Base-by-base conservation (phyloP, 768 basidiomycete species). In the Guyanaporus albipodus region DNA sequence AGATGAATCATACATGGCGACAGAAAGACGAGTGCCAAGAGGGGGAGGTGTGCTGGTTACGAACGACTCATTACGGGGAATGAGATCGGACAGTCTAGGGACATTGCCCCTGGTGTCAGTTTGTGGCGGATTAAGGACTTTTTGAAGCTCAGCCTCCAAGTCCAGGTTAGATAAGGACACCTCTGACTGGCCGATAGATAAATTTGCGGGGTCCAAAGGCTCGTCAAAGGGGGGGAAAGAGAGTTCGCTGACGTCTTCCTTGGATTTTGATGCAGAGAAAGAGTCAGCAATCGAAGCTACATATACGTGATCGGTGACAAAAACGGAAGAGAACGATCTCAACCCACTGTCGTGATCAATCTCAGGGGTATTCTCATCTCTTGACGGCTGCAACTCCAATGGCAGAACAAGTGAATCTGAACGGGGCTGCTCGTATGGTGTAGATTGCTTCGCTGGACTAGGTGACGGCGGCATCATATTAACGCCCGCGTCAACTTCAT, bases 401-500 rank as follows among this genome's bases (percentile, higher is more conserved):
- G 60, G 61, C 0, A 73, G 72, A 15, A 74, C 52, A 10, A 69
- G 63, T 8, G 54, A 58, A 44, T 70, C 68, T 18, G 44, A 43
- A 38, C 58, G 60, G 6, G 55, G 44, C 24, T 52, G 54, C 23
- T 59, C 59, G n/a, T 37, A 46, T 4, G 38, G 47, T 27, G 49
- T 23, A 6, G 14, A 52, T 31, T 54, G 43, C 50, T 70, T 73
- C 14, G 69, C 61, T 2, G 75, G 76, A 15, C 73, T 76, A 6
- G 77, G 77, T 4, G 76, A 77, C 1, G 75, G 74, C 23, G 77
- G 76, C 10, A 76, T 63, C 66, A 72, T 71, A 26, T 62, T 61
- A 14, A 74, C 60, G 44, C 76, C 73, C 38, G 61, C 58, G 14
- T 73, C 75, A 6, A 68, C 59, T 23, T 71, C 67, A 7, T 56